A percentile compares a stretch with the other conserved stretches of the same genome.
Evolutionary conservation across 2,329 filamentous ascomycete species (phyloP).

Genomic region (Verticillium longisporum): DNA sequence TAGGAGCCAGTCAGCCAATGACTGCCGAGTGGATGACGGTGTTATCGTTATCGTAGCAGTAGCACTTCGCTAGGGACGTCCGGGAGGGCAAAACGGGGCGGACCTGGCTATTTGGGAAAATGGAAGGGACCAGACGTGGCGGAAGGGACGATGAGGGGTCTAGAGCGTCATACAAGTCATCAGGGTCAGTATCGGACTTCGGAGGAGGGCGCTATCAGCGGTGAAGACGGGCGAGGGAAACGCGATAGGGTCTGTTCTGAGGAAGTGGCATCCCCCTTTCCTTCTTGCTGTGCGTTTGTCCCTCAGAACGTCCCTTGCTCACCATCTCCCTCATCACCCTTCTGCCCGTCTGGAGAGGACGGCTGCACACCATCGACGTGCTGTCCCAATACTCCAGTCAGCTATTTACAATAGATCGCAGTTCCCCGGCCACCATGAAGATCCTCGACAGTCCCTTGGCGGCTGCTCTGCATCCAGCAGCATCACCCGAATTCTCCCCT

Average conservation of each 20-base stretch:
- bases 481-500: conserved; percentile 44
- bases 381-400: not conserved
- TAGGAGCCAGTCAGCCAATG: not conserved
- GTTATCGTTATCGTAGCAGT: not conserved
- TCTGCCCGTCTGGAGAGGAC: not conserved
- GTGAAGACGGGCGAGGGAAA: not conserved
- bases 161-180: not conserved
- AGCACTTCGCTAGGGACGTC: not conserved
- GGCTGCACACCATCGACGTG: not conserved
- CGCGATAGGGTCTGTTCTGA: not conserved
- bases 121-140: not conserved
- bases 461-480: conserved; percentile 16
- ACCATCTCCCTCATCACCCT: not conserved
- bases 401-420: not conserved
- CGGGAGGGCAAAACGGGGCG: not conserved
- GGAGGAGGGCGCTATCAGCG: not conserved
- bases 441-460: conserved; percentile 9
- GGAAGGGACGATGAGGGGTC: not conserved
- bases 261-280: not conserved
- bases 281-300: not conserved
- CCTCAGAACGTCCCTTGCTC: not conserved
- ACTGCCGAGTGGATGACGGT: not conserved
- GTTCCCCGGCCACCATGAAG: conserved; percentile 4
- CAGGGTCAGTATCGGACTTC: not conserved
- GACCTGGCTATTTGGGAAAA: not conserved